A percentile compares a stretch with the other conserved stretches of the same genome.
Conservation (phyloP, 805 yeast species). For the Blastobotrys muscicola region DNA sequence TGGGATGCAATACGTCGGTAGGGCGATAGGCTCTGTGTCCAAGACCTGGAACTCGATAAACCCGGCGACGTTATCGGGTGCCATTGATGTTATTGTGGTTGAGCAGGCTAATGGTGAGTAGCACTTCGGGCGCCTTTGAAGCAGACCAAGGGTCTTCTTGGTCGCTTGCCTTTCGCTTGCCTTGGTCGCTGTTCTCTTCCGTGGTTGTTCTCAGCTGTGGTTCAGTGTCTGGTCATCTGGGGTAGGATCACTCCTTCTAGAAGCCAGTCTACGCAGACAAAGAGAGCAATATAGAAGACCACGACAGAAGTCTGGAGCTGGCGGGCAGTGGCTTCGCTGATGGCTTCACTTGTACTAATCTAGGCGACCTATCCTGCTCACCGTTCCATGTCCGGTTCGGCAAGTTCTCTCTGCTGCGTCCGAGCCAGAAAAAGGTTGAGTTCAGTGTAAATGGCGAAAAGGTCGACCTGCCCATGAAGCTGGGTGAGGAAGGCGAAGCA, state of each 20-base stretch:
- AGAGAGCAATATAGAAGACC: no score
- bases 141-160: background rate
- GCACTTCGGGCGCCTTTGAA: background rate
- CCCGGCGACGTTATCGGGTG: conserved; percentile 94
- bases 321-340: no score
- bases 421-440: conserved; percentile 90
- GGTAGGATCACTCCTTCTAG: background rate
- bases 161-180: background rate
- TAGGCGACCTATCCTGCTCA: conserved; percentile 67
- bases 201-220: no score
- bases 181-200: no score
- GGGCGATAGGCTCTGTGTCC: conserved; percentile 90
- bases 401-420: conserved; percentile 82
- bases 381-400: conserved; percentile 98
- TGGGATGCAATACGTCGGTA: conserved; percentile 88
- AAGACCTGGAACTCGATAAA: conserved; percentile 96
- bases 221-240: no score
- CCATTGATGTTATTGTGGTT: conserved; percentile 91
- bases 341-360: background rate
- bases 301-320: no score
- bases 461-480: conserved; percentile 85
- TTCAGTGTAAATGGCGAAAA: conserved; percentile 74
- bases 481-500: conserved; percentile 97
- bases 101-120: conserved; percentile 67
- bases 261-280: background rate